phyloP scores from a whole-genome alignment of 306 rosid genomes.

The Begonia fuchsioides region DNA sequence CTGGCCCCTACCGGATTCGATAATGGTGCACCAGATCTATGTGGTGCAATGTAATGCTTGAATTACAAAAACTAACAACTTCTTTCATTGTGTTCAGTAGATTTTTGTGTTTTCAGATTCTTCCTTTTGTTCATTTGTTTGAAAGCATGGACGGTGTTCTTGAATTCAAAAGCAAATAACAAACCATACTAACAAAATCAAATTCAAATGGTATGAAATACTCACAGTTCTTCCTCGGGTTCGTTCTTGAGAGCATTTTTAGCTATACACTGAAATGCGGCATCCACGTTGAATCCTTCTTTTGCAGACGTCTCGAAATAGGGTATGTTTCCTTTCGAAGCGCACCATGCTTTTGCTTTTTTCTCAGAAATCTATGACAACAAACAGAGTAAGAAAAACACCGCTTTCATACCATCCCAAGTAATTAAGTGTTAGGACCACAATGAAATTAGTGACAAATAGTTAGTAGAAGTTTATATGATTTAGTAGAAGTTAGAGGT shows the following conservation, averaged over 20 bases:
- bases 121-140: no score
- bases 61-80: no score
- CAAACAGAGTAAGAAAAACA: not conserved
- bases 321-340: conserved; percentile 97
- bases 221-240: conserved; percentile 98
- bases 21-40: no score
- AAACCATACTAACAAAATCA: not conserved
- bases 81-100: no score
- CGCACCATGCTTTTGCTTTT: conserved; percentile 99
- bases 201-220: conserved; percentile 2
- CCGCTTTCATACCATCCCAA: not conserved
- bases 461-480: no score
- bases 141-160: no score
- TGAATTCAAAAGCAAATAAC: not conserved
- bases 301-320: conserved; percentile 97
- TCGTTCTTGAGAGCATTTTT: conserved; percentile 97
- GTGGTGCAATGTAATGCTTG: no score
- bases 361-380: conserved; percentile 75
- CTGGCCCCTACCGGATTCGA: no score
- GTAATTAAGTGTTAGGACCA: no score
- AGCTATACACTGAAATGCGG: conserved; percentile 94
- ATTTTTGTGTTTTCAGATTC: no score
- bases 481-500: no score
- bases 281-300: conserved; percentile 96
- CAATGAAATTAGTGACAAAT: no score